Percentiles rank a stretch among this genome's conserved stretches.
Evolutionary conservation across 768 basidiomycete genomes (phyloP).

Genomic region (Sarcodon aspratus): DNA sequence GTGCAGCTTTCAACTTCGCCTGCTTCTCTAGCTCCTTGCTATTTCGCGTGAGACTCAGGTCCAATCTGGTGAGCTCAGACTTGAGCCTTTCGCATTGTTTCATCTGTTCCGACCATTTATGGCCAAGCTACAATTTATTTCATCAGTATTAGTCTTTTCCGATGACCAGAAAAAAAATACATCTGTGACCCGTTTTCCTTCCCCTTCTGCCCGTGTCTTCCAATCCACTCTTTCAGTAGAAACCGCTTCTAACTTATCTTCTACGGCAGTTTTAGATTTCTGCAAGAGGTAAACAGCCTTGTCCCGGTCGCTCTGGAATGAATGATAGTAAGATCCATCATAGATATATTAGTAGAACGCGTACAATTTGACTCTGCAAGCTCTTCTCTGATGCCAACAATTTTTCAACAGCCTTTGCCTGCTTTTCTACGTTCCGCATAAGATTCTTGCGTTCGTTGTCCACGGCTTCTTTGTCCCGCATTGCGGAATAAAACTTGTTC

Average conservation of each 20-base stretch:
- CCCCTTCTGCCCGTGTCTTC: slow-evolving; percentile 22
- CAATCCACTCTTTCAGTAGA: slow-evolving; percentile 23
- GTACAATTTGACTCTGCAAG: slow-evolving; percentile 46
- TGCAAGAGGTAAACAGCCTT: slow-evolving; percentile 28
- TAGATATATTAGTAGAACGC: slow-evolving; percentile 12
- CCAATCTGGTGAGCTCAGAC: slow-evolving; percentile 27
- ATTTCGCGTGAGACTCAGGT: slow-evolving; percentile 35
- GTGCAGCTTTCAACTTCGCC: slow-evolving; percentile 31
- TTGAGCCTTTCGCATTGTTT: slow-evolving; percentile 18
- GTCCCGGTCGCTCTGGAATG: slow-evolving; percentile 27
- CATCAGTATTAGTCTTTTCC: not conserved
- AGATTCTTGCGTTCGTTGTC: slow-evolving; percentile 66
- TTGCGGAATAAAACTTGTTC: slow-evolving; percentile 85
- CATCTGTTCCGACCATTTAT: slow-evolving; percentile 20
- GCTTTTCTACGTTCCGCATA: slow-evolving; percentile 43
- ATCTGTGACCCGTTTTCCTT: slow-evolving; percentile 25
- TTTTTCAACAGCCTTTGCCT: slow-evolving; percentile 53
- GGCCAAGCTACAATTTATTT: not conserved
- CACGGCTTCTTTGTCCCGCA: slow-evolving; percentile 80
- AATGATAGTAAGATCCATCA: not conserved
- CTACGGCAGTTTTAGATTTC: slow-evolving; percentile 16
- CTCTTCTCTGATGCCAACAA: slow-evolving; percentile 53
- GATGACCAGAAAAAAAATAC: slow-evolving; percentile 17
- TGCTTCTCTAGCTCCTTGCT: slow-evolving; percentile 45
- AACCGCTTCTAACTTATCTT: slow-evolving; percentile 17